Conservation (phyloP, 805 yeast genomes). For the Candida rishiriensis region DNA sequence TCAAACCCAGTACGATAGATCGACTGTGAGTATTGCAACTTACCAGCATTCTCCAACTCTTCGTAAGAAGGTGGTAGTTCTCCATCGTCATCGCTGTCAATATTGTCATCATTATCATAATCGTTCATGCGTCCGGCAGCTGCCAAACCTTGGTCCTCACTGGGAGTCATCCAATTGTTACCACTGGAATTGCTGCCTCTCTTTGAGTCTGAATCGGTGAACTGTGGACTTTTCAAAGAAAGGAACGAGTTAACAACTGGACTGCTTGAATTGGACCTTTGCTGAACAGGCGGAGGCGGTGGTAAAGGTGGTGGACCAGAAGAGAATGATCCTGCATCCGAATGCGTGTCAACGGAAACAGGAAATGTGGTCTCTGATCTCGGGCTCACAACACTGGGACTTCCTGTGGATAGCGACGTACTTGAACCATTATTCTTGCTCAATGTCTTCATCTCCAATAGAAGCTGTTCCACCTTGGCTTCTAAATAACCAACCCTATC, state of each 20-base stretch:
- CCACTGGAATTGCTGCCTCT: slow-evolving; percentile 13
- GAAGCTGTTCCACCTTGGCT: slow-evolving; percentile 27
- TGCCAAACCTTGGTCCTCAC: slow-evolving; percentile 17
- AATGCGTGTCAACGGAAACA: too few relatives aligned
- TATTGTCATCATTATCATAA: slow-evolving; percentile 4
- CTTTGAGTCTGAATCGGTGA: neutral
- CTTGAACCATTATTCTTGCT: slow-evolving; percentile 8
- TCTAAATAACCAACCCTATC: slow-evolving; percentile 27
- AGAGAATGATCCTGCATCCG: neutral
- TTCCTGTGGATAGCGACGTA: slow-evolving; percentile 9
- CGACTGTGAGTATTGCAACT: slow-evolving; percentile 28
- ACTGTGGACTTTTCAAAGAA: neutral
- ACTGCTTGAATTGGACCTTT: slow-evolving; percentile 19
- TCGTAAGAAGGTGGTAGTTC: slow-evolving; percentile 31
- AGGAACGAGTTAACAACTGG: slow-evolving; percentile 22
- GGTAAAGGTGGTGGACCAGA: slow-evolving; percentile 27
- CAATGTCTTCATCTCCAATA: slow-evolving; percentile 22
- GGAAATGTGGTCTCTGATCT: too few relatives aligned
- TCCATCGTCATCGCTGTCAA: slow-evolving; percentile 6
- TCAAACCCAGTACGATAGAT: slow-evolving; percentile 33
- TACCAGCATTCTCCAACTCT: slow-evolving; percentile 31
- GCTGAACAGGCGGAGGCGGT: slow-evolving; percentile 24
- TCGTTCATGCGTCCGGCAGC: slow-evolving; percentile 10
- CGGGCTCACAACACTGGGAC: slow-evolving; percentile 1
- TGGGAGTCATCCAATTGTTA: slow-evolving; percentile 18